phyloP scores from a whole-genome alignment of 805 yeast genomes.

The Ogataea methylovora region DNA sequence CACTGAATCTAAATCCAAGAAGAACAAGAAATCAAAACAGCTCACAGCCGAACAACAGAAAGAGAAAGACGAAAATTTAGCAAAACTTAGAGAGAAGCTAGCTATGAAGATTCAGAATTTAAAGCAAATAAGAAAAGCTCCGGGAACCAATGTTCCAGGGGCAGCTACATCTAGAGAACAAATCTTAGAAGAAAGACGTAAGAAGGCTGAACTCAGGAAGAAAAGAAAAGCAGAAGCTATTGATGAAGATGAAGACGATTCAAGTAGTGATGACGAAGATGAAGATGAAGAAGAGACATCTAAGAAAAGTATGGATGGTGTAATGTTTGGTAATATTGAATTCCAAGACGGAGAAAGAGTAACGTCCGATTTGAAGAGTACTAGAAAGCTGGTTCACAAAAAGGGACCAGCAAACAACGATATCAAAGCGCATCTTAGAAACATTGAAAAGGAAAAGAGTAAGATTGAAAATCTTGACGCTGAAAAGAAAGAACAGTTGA shows the following conservation, averaged over 20 bases:
- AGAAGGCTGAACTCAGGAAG: constrained; percentile 30
- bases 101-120: constrained; percentile 63
- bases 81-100: constrained; percentile 69
- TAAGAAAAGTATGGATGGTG: no score
- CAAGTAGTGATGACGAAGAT: constrained; percentile 27
- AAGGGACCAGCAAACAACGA: constrained; percentile 88
- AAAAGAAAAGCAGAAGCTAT: constrained; percentile 25
- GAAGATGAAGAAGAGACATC: constrained; percentile 22
- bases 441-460: constrained; percentile 66
- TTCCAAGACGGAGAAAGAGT: constrained; percentile 77
- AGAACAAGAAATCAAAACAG: constrained; percentile 3
- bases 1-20: constrained; percentile 2
- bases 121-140: constrained; percentile 83
- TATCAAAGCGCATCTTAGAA: constrained; percentile 69
- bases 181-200: constrained; percentile 57
- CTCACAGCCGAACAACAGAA: constrained; percentile 41
- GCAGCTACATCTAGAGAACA: constrained; percentile 84
- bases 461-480: constrained; percentile 51
- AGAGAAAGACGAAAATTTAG: constrained; percentile 46
- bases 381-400: constrained; percentile 51
- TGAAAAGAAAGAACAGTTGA: constrained; percentile 51
- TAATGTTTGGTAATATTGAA: constrained; percentile 74
- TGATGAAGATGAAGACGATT: constrained; percentile 33
- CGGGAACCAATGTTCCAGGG: constrained; percentile 73
- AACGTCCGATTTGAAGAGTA: constrained; percentile 59